Evolutionary conservation across 2,329 filamentous ascomycete species (phyloP).

Genomic region (Dothidotthia symphoricarpi): DNA sequence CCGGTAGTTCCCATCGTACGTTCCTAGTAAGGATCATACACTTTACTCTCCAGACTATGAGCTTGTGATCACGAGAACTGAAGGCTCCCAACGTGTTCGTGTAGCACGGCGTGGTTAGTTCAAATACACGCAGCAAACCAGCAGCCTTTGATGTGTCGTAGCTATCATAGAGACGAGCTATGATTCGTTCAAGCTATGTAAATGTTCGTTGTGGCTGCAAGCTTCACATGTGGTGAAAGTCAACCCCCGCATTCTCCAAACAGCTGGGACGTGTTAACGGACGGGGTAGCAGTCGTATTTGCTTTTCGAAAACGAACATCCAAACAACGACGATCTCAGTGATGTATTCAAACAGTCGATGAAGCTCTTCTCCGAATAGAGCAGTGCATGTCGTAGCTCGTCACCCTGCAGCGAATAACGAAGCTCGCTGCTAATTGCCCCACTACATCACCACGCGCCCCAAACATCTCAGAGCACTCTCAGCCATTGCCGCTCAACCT

Average conservation of each 20-base stretch:
- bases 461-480: constrained; percentile 19
- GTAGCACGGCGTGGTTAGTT: constrained; percentile 4
- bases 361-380: constrained; percentile 12
- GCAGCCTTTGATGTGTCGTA: constrained; percentile 14
- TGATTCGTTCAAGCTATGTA: constrained; percentile 23
- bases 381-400: constrained; percentile 11
- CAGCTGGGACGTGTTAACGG: not conserved
- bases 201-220: constrained; percentile 13
- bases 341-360: constrained; percentile 4
- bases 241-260: constrained; percentile 25
- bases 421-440: constrained; percentile 26
- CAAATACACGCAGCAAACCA: constrained; percentile 7
- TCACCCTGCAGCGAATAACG: constrained; percentile 6
- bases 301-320: not conserved
- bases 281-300: not conserved
- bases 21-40: not conserved
- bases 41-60: too few relatives aligned
- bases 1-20: constrained; percentile 17
- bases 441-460: constrained; percentile 34
- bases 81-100: not conserved
- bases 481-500: constrained; percentile 30
- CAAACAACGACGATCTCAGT: not conserved
- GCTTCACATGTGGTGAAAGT: constrained; percentile 24
- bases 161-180: constrained; percentile 3
- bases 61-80: too few relatives aligned